Base-by-base conservation (phyloP, 352 stramenopile genomes). In the Globisporangium acanthophoron region DNA sequence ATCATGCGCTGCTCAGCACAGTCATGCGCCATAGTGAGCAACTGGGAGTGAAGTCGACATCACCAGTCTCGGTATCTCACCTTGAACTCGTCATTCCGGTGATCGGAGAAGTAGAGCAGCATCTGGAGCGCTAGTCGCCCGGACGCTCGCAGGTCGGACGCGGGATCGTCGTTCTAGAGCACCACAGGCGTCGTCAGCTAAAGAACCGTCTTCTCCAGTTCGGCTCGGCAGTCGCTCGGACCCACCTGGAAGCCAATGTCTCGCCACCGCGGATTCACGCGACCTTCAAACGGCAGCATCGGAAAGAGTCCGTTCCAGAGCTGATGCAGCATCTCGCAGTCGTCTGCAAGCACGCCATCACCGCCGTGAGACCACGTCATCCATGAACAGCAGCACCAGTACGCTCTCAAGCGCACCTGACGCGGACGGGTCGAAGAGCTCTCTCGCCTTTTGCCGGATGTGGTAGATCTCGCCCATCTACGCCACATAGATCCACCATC, bases 51-150 rank as follows among this genome's bases (percentile, higher is more conserved):
- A 24, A 24, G 21, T 24, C 21, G 21, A 24, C 21, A 24, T 24
- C 21, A 24, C 21, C 21, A 24, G 21, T 24, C 21, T 46, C 4
- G 6, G 24, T 21, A n/a, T 29, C 35, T 21, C 56, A 84, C 78
- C 61, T 89, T 85, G 57, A 89, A 82, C 47, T 87, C 75, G 49
- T 89, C 76, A 52, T 87, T 85, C 45, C 80, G 62, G 53, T 85
- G 73, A 18, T 89, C 79, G 11, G 76, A 74, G 39, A 86, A 85
- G 62, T 83, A 85, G 13, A 89, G 65, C 40, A 89, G 69, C 76
- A 87, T 86, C 43, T 78, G 71, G 24, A 87, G 61, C 15, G 73
- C 79, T 18, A 89, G 62, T 16, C 75, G 71, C 5, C 79, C 76
- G 2, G 79, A 87, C 2, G 76, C 76, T 37, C 79, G 76, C 45